phyloP scores from a whole-genome alignment of 2,329 filamentous ascomycete genomes.

The Cadophora luteo-olivacea region DNA sequence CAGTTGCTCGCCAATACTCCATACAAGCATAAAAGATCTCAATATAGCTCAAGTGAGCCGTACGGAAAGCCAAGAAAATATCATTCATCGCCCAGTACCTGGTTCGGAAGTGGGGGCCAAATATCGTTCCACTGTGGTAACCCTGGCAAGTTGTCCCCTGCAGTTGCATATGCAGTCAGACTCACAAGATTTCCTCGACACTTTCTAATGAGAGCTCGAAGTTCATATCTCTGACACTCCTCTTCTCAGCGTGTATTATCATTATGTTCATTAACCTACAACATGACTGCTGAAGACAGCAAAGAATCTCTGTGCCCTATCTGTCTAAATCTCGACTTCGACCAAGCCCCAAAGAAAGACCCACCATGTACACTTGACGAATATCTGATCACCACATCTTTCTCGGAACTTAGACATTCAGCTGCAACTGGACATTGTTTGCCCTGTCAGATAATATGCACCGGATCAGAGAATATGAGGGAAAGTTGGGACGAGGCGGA shows the following conservation, averaged over 20 bases:
- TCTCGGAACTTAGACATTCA: not conserved
- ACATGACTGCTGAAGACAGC: not conserved
- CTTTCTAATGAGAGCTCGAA: too few species aligned
- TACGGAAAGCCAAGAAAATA: too few species aligned
- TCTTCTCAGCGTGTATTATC: too few species aligned
- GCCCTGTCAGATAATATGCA: not conserved
- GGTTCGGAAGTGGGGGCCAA: too few species aligned
- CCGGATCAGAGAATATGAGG: not conserved
- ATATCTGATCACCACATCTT: not conserved
- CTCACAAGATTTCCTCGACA: not conserved
- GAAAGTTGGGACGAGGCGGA: not conserved
- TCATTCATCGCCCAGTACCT: too few species aligned
- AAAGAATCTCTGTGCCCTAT: not conserved
- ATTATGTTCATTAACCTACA: too few species aligned
- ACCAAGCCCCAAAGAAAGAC: not conserved
- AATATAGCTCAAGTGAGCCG: too few species aligned
- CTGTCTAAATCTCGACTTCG: not conserved
- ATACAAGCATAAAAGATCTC: too few species aligned
- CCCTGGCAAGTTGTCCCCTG: not conserved
- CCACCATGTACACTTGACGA: not conserved
- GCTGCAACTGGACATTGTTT: not conserved
- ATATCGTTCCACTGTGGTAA: not conserved
- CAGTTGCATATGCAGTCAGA: not conserved
- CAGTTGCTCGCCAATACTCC: too few species aligned
- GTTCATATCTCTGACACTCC: too few species aligned